Evolutionary conservation across 306 rosid species (phyloP).

Genomic region (Castanopsis chinensis): DNA sequence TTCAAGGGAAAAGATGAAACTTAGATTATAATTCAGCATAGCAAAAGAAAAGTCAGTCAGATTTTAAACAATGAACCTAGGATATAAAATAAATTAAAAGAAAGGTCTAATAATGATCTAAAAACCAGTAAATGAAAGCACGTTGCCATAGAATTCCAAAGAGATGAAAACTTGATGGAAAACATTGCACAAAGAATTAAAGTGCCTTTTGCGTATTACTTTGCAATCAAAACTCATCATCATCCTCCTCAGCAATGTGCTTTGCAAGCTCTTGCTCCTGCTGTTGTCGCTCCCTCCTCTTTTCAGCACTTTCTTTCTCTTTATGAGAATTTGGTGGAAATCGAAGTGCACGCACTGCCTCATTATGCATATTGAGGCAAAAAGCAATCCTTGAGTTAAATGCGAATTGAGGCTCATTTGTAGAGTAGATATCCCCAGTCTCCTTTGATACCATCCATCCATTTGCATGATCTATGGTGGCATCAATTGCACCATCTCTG

Average conservation of each 20-base stretch:
- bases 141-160: conserved; percentile 5
- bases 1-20: background rate
- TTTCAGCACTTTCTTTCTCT: conserved; percentile 65
- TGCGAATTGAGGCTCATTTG: conserved; percentile 91
- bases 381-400: conserved; percentile 93
- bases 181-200: background rate
- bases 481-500: conserved; percentile 82
- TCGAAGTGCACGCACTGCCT: conserved; percentile 85
- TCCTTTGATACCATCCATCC: conserved; percentile 98
- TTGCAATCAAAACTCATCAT: conserved; percentile 53
- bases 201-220: background rate
- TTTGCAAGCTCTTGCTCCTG: conserved; percentile 65
- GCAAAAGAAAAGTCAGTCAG: background rate
- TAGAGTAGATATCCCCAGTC: conserved; percentile 96
- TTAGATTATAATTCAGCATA: conserved; percentile 4
- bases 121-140: conserved; percentile 5
- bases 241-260: conserved; percentile 65
- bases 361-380: conserved; percentile 96
- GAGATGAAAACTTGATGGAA: background rate
- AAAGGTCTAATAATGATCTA: background rate
- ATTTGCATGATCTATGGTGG: conserved; percentile 72
- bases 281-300: conserved; percentile 62
- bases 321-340: conserved; percentile 63
- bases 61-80: background rate
- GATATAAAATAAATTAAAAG: background rate